Conservation (phyloP, 2,329 filamentous ascomycete genomes). For the Ophiocordyceps camponoti-rufipedis region DNA sequence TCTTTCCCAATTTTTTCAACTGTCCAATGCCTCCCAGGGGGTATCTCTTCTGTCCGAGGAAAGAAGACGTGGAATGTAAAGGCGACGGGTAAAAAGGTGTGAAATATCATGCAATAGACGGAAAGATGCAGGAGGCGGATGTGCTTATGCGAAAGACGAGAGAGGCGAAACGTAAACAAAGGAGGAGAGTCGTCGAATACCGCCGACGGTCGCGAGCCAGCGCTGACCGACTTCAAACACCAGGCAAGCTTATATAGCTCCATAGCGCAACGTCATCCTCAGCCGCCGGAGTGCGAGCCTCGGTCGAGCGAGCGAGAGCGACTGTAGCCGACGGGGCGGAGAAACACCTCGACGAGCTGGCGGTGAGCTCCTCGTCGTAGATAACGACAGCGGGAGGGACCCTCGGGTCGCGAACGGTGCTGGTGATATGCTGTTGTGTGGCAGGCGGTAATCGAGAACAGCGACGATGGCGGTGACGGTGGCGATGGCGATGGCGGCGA, state of each 20-base stretch:
- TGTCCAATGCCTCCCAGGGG: too few species aligned
- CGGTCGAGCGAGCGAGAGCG: slow-evolving; percentile 5
- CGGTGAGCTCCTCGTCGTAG: slow-evolving; percentile 19
- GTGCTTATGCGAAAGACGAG: too few species aligned
- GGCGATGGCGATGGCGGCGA: background rate
- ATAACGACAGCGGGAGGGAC: slow-evolving; percentile 15
- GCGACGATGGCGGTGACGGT: background rate
- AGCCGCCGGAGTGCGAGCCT: slow-evolving; percentile 2
- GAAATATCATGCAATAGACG: too few species aligned
- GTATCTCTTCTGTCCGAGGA: too few species aligned
- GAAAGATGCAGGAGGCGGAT: too few species aligned
- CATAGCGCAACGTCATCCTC: slow-evolving; percentile 12
- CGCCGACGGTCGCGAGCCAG: too few species aligned
- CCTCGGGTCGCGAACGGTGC: slow-evolving; percentile 6
- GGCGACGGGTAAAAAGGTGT: too few species aligned
- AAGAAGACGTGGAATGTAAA: too few species aligned
- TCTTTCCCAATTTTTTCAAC: too few species aligned
- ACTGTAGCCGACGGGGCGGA: slow-evolving; percentile 9
- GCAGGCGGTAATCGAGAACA: slow-evolving; percentile 1
- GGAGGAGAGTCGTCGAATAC: too few species aligned
- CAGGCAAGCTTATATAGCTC: slow-evolving; percentile 18
- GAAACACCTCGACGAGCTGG: slow-evolving; percentile 9
- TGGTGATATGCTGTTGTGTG: slow-evolving; percentile 1
- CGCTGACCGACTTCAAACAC: slow-evolving; percentile 7
- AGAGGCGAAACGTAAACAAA: too few species aligned